Percentiles rank a stretch among this genome's conserved stretches.
These are phyloP conservation scores for Xylaria sp. DNA, from an alignment of 2,329 filamentous ascomycete genomes.

Conservation along the genomic window DNA sequence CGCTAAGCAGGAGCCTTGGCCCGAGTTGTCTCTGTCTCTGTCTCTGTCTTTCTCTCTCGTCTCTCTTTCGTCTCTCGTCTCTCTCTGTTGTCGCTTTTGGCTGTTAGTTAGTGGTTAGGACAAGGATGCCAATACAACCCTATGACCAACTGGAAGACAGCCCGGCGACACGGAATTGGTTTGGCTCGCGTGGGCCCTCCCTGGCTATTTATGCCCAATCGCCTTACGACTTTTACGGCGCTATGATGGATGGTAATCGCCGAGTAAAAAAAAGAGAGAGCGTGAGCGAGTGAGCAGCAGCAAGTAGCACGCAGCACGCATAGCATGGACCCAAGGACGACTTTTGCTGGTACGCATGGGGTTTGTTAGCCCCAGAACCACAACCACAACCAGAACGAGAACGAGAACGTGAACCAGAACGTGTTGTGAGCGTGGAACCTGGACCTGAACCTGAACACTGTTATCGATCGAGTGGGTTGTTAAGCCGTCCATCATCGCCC, in stretches of 20 bases:
- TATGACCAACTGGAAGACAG: slow-evolving; percentile 42
- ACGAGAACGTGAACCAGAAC: too few species aligned
- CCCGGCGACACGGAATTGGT: slow-evolving; percentile 35
- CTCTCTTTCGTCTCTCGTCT: slow-evolving; percentile 27
- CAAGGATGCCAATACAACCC: slow-evolving; percentile 30
- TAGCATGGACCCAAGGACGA: neutral
- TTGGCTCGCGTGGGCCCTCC: slow-evolving; percentile 37
- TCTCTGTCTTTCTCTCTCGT: slow-evolving; percentile 25
- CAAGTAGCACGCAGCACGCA: neutral
- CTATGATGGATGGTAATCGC: neutral
- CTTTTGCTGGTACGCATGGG: slow-evolving; percentile 1
- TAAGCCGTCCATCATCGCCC: too few species aligned
- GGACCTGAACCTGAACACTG: too few species aligned
- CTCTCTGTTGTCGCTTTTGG: neutral
- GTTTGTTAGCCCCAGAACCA: neutral
- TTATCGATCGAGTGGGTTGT: too few species aligned
- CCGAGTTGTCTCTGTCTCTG: slow-evolving; percentile 19
- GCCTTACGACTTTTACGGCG: neutral
- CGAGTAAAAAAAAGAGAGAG: neutral
- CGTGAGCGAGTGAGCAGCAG: too few species aligned
- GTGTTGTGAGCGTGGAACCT: too few species aligned
- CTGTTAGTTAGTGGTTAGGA: slow-evolving; percentile 17
- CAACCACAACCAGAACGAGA: too few species aligned
- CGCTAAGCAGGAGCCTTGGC: slow-evolving; percentile 28
- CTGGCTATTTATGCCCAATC: slow-evolving; percentile 38